Conservation (phyloP, 148 eudicot genomes). For the Rhododendron simsii region DNA sequence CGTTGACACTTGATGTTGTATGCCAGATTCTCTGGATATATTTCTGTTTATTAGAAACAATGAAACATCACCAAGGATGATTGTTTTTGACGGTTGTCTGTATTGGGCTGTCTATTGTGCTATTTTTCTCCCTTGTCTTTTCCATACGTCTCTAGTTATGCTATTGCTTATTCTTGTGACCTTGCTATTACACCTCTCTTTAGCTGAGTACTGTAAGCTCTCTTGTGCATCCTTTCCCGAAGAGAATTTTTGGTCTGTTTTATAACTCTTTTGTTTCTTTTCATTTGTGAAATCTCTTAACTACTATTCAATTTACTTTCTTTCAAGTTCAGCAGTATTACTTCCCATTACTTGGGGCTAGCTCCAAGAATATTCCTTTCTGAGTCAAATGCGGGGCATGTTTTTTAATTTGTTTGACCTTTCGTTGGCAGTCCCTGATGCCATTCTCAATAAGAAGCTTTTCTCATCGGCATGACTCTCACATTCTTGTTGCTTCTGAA, state of each 20-base stretch:
- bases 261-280: not conserved
- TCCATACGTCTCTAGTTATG: not conserved
- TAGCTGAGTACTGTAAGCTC: not conserved
- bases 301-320: not conserved
- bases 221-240: not conserved
- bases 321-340: not conserved
- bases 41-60: not conserved
- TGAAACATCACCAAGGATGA: not conserved
- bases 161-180: not conserved
- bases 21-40: not conserved
- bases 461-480: not conserved
- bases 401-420: not conserved
- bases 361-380: not conserved
- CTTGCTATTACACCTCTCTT: not conserved
- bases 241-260: not conserved
- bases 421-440: not conserved
- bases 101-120: not conserved
- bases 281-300: not conserved
- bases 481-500: not conserved
- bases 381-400: not conserved
- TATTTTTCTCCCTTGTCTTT: not conserved
- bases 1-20: not conserved
- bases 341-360: not conserved
- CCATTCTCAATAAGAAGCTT: not conserved
- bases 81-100: not conserved